phyloP scores from a whole-genome alignment of 257 asterid species.

The Penstemon eatonii region DNA sequence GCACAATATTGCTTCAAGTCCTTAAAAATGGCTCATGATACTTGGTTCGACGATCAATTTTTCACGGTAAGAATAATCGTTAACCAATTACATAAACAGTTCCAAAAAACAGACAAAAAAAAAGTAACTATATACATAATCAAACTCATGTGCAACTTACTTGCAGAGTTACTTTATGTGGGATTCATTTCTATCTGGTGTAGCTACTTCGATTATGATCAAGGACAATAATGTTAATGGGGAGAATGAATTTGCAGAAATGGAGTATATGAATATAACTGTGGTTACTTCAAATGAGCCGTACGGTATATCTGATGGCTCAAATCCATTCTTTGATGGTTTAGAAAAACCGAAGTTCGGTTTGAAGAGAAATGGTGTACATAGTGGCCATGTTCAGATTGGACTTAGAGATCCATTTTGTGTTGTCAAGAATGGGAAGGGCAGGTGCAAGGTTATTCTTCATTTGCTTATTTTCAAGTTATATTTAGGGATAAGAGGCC shows the following conservation, averaged over 20 bases:
- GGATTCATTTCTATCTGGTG: constrained; percentile 77
- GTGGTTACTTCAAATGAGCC: constrained; percentile 78
- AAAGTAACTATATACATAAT: background rate
- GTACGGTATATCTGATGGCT: constrained; percentile 59
- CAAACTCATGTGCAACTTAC: constrained; percentile 8
- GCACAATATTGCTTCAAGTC: constrained; percentile 83
- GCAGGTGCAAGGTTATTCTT: constrained; percentile 69
- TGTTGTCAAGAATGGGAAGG: constrained; percentile 54
- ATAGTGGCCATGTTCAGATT: constrained; percentile 82
- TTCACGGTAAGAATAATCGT: constrained; percentile 47
- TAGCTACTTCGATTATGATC: constrained; percentile 82
- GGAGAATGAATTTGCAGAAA: constrained; percentile 77
- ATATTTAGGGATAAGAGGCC: too few relatives aligned
- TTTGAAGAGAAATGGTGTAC: constrained; percentile 56
- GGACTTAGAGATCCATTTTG: constrained; percentile 78
- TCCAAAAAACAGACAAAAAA: background rate
- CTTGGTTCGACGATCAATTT: constrained; percentile 59
- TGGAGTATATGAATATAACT: constrained; percentile 78
- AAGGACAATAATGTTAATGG: constrained; percentile 43
- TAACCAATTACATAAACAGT: background rate
- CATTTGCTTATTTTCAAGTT: background rate
- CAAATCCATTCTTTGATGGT: constrained; percentile 74
- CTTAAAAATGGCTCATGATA: constrained; percentile 72
- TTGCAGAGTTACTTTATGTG: constrained; percentile 89
- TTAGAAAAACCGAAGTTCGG: constrained; percentile 49